Evolutionary conservation across 2,329 filamentous ascomycete species (phyloP).

Genomic region (Sporothrix brasiliensis): DNA sequence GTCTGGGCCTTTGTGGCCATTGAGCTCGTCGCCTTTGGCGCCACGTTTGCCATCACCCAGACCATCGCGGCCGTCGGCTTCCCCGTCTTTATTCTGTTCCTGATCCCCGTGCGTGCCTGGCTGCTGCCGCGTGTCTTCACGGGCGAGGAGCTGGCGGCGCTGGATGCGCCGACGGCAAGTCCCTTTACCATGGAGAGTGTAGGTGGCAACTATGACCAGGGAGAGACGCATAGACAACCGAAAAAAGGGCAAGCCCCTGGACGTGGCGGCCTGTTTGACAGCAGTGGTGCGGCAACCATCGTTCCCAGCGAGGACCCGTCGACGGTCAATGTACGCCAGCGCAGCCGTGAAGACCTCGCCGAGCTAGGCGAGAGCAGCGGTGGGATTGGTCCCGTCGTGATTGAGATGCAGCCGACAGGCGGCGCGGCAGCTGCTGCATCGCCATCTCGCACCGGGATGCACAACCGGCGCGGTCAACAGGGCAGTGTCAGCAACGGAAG

Average conservation of each 20-base stretch:
- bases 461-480: constrained; percentile 32
- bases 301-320: constrained; percentile 27
- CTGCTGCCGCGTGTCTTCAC: constrained; percentile 66
- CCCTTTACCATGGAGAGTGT: constrained; percentile 76
- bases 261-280: not conserved
- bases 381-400: not conserved
- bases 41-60: constrained; percentile 79
- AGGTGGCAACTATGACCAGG: constrained; percentile 60
- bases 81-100: constrained; percentile 70
- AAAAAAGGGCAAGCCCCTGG: not conserved
- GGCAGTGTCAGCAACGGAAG: not conserved
- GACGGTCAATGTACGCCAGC: constrained; percentile 8
- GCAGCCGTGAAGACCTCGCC: constrained; percentile 31
- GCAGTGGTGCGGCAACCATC: constrained; percentile 18
- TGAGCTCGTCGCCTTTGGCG: constrained; percentile 71
- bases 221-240: not conserved
- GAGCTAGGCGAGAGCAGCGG: constrained; percentile 32
- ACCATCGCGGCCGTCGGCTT: constrained; percentile 82
- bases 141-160: constrained; percentile 59
- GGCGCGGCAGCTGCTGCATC: not conserved
- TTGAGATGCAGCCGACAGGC: constrained; percentile 26
- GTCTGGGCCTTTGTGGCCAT: constrained; percentile 72
- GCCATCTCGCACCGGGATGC: constrained; percentile 29
- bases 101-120: constrained; percentile 68
- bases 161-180: constrained; percentile 76